A percentile compares a stretch with the other conserved stretches of the same genome.
Evolutionary conservation across 139 green algal species (phyloP).

Genomic region (Picochlorum sp.): DNA sequence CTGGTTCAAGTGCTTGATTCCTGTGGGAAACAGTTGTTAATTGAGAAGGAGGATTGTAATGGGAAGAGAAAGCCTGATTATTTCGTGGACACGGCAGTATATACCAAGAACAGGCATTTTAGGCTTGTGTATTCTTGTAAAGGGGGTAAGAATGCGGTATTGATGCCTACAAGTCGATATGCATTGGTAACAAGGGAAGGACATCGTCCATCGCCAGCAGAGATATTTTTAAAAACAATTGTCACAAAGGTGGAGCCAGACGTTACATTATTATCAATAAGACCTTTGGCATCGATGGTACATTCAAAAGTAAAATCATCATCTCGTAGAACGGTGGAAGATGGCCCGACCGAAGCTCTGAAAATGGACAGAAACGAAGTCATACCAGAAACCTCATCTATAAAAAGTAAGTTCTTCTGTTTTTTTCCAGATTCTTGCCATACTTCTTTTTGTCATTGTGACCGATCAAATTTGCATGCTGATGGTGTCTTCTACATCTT

Average conservation of each 20-base stretch:
- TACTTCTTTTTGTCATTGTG: no score
- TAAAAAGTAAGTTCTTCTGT: no score
- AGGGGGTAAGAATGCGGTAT: constrained; percentile 46
- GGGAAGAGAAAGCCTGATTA: not conserved
- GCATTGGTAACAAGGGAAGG: constrained; percentile 2
- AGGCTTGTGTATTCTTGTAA: constrained; percentile 57
- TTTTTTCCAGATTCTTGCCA: no score
- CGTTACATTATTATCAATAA: constrained; percentile 20
- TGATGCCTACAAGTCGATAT: constrained; percentile 37
- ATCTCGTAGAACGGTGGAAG: no score
- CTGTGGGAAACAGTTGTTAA: constrained; percentile 10
- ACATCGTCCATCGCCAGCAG: not conserved
- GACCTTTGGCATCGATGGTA: no score
- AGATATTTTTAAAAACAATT: constrained; percentile 48
- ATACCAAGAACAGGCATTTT: constrained; percentile 70
- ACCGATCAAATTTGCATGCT: no score
- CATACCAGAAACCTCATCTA: no score
- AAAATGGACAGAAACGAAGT: no score
- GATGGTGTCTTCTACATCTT: not conserved
- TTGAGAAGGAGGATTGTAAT: constrained; percentile 12
- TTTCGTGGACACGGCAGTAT: constrained; percentile 63
- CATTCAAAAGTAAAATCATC: no score
- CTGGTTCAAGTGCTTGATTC: constrained; percentile 18
- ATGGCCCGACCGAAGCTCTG: no score
- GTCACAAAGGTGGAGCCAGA: constrained; percentile 47